Base-by-base conservation (phyloP, 176 grass and related monocot genomes). In the Eleusine indica region DNA sequence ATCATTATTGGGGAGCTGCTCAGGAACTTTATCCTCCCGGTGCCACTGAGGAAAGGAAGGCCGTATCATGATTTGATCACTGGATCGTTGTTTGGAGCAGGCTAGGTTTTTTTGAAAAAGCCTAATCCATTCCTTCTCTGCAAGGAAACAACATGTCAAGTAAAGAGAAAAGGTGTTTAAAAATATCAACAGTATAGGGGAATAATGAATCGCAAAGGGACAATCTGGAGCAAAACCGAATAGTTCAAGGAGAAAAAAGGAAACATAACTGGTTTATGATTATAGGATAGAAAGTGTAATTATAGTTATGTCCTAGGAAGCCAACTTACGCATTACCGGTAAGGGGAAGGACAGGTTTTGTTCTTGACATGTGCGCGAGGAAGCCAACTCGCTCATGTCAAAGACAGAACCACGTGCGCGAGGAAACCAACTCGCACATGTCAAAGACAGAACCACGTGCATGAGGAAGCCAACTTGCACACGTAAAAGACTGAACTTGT, bases 1-100 rank as follows among this genome's bases (percentile, higher is more conserved):
- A 70, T 85, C 78, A 53, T 54, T 82, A 74, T 68, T 48, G 60
- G 78, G 65, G 7, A 70, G 52, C 60, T 37, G 17, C 56, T 83
- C 78, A 47, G 81, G 87, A 64, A 68, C 47, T 80, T 94, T 69
- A 72, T 77, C 60, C 48, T 54, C 53, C 82, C 7, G 51, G 76
- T 83, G 87, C 79, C 75, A 82, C 56, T 73, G 78, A 85, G 92
- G 92, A 89, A 89, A 94, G 9, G 81, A 21, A 87, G 92, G 92
- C 28, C 92, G 82, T 66, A 94, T n/a, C 87, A 94, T 91, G 68
- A 89, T 63, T 53, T 94, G 44, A 15, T 46, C 39, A 82, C 52
- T 68, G 58, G 83, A 71, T 57, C 66, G 65, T 80, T 38, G 11
- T 52, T 78, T 60, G 39, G 38, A 51, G 39, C 7, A 13, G 58